Base-by-base conservation (phyloP, 75 land plant genomes). In the Cunninghamia lanceolata region DNA sequence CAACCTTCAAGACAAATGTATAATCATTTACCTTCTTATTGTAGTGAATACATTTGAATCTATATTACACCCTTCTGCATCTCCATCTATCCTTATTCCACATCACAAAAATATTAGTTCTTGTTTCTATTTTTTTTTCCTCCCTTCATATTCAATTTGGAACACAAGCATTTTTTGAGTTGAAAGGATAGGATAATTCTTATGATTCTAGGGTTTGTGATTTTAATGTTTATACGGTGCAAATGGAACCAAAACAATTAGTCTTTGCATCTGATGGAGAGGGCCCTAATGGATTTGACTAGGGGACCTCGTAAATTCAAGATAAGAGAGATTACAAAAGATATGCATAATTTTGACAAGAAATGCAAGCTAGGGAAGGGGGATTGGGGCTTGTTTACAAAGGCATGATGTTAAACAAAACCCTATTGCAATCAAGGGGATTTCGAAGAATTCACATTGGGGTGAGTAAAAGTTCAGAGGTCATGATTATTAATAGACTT, bases 341-440 rank as follows among this genome's bases (percentile, higher is more conserved):
- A 36, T 1, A 82, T 38, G 28, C 59, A 45, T n/a, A 47, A 82
- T 50, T 82, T 82, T 82, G 59, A 82, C 11, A 50, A 47, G 56
- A 47, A 82, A 46, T 43, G 52, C 17, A 4, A 50, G 59, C 36
- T 82, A 15, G 38, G 87, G 8, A 70, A 28, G 87, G 89, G 0
- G 89, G 89, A 30, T 88, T 88, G 35, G 89, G 89, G 30, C 42
- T 66, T 4, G 87, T 86, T 32, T 88, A 88, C 87, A 88, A 56
- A 45, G 88, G 89, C 32, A 15, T 88, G 35, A 63, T 88, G 87
- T 68, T 52, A 25, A 86, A 50, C 52, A 11, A 79, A 15, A 59
- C 73, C 46, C 63, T 34, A 74, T 85, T 30, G 87, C 87, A 0
- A 47, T 88, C 14, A 88, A 88, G 45, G 38, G 89, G 3, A 83